These are phyloP conservation scores for Ambrosia hybrid DNA, from an alignment of 140 eudicot species.

Conservation along the genomic window DNA sequence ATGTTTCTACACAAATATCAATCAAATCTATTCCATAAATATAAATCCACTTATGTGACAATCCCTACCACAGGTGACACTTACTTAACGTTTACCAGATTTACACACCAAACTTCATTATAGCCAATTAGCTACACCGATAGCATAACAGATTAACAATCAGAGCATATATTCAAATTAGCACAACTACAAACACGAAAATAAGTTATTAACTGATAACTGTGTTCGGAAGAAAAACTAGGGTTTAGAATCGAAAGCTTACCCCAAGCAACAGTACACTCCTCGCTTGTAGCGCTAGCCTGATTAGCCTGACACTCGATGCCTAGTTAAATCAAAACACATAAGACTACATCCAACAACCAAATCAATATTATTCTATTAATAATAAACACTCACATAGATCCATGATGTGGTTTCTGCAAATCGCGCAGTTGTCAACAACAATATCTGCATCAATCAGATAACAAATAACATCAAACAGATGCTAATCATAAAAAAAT, in stretches of 20 bases:
- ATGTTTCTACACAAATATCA: neutral
- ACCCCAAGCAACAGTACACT: constrained; percentile 99
- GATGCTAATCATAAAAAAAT: neutral
- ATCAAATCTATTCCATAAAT: neutral
- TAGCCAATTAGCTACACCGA: neutral
- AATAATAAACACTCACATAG: constrained; percentile 48
- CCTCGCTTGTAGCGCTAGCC: constrained; percentile 96
- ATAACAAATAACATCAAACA: constrained; percentile 3
- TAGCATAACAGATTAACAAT: neutral
- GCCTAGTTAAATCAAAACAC: constrained; percentile 39
- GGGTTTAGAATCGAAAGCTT: constrained; percentile 27
- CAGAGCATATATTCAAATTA: constrained; percentile 5
- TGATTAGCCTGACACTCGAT: constrained; percentile 97
- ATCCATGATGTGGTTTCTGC: constrained; percentile 91
- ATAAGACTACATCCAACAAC: constrained; percentile 10
- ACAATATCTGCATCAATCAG: constrained; percentile 62
- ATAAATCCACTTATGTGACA: neutral
- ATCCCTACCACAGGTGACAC: neutral
- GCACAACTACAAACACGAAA: neutral
- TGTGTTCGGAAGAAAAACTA: neutral
- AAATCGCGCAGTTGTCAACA: constrained; percentile 88
- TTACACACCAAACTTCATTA: neutral
- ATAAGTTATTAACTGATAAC: neutral
- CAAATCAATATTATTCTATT: neutral
- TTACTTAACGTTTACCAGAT: neutral